Evolutionary conservation across 371 early-diverging fungal species (phyloP).

Genomic region (Mortierella sp.): DNA sequence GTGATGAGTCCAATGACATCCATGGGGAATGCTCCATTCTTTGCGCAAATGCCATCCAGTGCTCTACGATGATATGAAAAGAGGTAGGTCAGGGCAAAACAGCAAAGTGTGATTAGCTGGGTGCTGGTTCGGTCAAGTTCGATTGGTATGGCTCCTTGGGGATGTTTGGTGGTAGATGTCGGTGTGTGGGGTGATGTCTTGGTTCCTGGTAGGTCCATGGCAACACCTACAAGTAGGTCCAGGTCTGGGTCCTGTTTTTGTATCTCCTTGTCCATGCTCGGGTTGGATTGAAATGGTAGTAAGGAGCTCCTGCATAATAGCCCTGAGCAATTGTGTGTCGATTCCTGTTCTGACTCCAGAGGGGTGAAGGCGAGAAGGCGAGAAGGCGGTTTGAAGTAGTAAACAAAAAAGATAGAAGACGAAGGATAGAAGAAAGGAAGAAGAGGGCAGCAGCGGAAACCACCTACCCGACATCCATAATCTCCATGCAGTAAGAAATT

Average conservation of each 20-base stretch:
- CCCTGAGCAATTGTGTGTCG: neutral
- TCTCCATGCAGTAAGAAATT: slow-evolving; percentile 94
- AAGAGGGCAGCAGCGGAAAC: neutral
- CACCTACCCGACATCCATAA: slow-evolving; percentile 84
- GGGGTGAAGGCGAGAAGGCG: too few relatives aligned
- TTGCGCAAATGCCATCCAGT: slow-evolving; percentile 84
- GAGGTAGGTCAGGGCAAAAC: neutral
- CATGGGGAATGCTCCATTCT: slow-evolving; percentile 81
- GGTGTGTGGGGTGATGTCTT: neutral
- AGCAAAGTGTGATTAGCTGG: neutral
- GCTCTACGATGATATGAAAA: slow-evolving; percentile 58
- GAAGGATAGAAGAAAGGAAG: neutral
- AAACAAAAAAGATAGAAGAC: neutral
- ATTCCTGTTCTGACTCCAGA: neutral
- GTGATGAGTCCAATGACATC: slow-evolving; percentile 84
- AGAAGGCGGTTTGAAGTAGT: neutral
- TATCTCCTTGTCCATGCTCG: neutral
- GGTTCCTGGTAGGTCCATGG: neutral
- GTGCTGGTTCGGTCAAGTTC: neutral
- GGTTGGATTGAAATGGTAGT: neutral
- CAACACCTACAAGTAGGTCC: too few relatives aligned
- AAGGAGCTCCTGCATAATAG: neutral
- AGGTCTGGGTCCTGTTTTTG: neutral
- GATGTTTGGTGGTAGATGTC: neutral
- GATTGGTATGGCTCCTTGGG: neutral